These are phyloP conservation scores for Centella asiatica DNA, from an alignment of 129 eudicot genomes.

Conservation along the genomic window DNA sequence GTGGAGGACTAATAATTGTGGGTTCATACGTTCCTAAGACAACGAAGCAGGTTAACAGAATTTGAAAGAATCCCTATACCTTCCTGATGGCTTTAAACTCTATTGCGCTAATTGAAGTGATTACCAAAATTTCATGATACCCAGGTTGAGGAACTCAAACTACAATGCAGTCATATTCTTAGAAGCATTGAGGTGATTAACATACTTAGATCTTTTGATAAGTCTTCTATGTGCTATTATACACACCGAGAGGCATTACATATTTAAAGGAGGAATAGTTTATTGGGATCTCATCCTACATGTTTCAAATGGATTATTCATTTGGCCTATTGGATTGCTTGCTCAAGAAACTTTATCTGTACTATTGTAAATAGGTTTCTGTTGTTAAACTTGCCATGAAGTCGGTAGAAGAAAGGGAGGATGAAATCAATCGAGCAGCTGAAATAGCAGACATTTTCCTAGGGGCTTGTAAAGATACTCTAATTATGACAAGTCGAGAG, in stretches of 20 bases:
- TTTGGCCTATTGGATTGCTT: neutral
- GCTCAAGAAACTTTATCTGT: neutral
- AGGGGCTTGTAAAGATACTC: conserved; percentile 60
- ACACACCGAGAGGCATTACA: too few relatives aligned
- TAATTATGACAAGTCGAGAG: conserved; percentile 83
- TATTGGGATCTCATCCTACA: neutral
- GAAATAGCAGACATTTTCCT: conserved; percentile 83
- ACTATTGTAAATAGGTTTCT: conserved; percentile 46
- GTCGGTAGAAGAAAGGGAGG: conserved; percentile 82
- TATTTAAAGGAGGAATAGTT: neutral
- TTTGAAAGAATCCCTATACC: conserved; percentile 3
- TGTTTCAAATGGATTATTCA: neutral
- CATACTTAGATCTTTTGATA: neutral
- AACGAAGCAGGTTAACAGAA: conserved; percentile 69
- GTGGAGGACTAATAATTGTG: conserved; percentile 92
- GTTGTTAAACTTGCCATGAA: conserved; percentile 83
- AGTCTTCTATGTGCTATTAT: neutral
- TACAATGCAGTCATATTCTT: conserved; percentile 48
- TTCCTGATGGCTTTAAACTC: conserved; percentile 2
- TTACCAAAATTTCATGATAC: neutral
- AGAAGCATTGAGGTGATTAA: conserved; percentile 68
- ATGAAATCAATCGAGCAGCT: conserved; percentile 65
- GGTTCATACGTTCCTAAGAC: conserved; percentile 99
- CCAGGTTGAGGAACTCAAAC: conserved; percentile 83
- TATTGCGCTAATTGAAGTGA: neutral